Percentiles rank a stretch among this genome's conserved stretches.
Evolutionary conservation across 345 rosid genomes (phyloP).

Genomic region (Brassica nigra): DNA sequence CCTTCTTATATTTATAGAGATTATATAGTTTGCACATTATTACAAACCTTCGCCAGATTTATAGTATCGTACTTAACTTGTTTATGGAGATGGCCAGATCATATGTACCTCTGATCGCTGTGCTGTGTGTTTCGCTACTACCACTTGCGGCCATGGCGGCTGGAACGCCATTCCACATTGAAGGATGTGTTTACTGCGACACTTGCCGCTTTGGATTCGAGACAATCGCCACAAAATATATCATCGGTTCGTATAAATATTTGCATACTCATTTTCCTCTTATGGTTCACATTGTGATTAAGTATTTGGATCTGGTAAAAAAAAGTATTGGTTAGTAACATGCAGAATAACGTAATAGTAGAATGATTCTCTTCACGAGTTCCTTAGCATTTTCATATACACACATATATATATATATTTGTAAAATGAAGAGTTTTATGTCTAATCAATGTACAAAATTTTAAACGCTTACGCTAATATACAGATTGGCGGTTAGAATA

Average conservation of each 20-base stretch:
- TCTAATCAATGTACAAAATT: neutral
- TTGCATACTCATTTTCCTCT: neutral
- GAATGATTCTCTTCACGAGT: neutral
- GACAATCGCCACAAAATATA: slow-evolving; percentile 50
- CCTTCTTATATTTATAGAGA: slow-evolving; percentile 5
- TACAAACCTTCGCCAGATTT: neutral
- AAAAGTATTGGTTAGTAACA: neutral
- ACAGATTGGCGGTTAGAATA: neutral
- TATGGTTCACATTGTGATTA: neutral
- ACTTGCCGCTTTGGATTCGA: slow-evolving; percentile 71
- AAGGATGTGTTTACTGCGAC: slow-evolving; percentile 65
- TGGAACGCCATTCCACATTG: slow-evolving; percentile 49
- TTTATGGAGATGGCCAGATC: slow-evolving; percentile 22
- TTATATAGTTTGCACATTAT: slow-evolving; percentile 3
- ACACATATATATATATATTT: neutral
- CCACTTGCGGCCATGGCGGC: slow-evolving; percentile 34
- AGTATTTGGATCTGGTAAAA: neutral
- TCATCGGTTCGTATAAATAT: slow-evolving; percentile 43
- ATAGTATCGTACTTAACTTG: neutral
- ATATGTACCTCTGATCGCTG: slow-evolving; percentile 8
- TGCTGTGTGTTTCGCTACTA: slow-evolving; percentile 23
- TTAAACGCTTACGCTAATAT: neutral
- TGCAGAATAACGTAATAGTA: neutral
- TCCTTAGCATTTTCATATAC: neutral
- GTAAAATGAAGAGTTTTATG: neutral